Evolutionary conservation across 208 protist genomes (phyloP), one percentile per base, ranked within the genome.

Genomic region (Balamuthia mandrillaris): DNA sequence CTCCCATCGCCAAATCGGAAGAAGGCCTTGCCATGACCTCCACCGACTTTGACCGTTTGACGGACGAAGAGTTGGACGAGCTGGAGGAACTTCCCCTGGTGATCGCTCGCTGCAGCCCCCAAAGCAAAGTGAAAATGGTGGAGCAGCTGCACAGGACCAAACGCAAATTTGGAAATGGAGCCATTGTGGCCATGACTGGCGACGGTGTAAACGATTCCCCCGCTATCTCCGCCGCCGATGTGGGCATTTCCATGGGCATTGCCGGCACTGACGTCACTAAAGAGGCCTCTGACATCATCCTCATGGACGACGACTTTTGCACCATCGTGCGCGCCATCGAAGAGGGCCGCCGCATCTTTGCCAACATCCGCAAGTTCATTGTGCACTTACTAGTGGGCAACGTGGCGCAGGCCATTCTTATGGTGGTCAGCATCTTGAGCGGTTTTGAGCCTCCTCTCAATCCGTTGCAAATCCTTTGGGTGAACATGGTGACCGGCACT

Each of bases 201-300:
- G 96, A 98, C 88, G 96, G 96, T 41, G 94, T 97, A 9, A 97
- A 97, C 91, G 96, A 95, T 81, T 87, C 90, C 24, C 95, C 94
- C 24, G 95, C 95, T 18, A 82, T 97, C 14, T 95, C 93, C 41
- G 88, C 93, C 54, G 95, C 95, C 14, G 92, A 97, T 72, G 94
- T 97, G 58, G 96, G 95, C 70, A 79, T 97, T 12, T 90, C 95
- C 21, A 97, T 97, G 96, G 95, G 95, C 77, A 92, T 95, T 63
- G 75, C 81, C 18, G 95, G 91, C 51, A 72, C 21, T 37, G 91
- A 90, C 52, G 91, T 93, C 0, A 79, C 89, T 3, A 91, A 90
- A 37, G 91, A 94, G 58, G 92, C 93, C 18, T 91, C 93, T 0
- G 93, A 93, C 70, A 94, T 95, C 1, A 94, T 95, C 49, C 68